Evolutionary conservation across 2,329 filamentous ascomycete genomes (phyloP).

Genomic region (Stachybotrys chlorohalonatus): DNA sequence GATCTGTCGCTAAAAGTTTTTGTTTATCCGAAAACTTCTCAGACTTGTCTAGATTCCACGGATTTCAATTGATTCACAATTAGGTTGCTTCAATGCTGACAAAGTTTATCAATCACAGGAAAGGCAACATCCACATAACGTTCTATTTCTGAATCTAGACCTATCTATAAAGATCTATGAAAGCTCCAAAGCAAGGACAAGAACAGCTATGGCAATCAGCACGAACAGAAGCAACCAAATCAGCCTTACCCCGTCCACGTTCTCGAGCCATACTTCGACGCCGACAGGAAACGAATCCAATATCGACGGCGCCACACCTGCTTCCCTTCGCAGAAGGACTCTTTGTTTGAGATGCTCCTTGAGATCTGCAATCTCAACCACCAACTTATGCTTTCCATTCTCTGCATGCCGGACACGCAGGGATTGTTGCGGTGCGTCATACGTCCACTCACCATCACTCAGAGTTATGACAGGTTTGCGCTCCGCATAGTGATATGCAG

Average conservation of each 20-base stretch:
- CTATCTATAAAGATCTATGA: neutral
- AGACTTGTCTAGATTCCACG: no score
- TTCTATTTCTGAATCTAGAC: neutral
- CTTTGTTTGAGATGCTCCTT: constrained; percentile 11
- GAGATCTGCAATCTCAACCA: constrained; percentile 14
- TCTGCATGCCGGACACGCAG: constrained; percentile 8
- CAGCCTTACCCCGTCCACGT: neutral
- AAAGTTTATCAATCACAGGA: no score
- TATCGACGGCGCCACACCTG: constrained; percentile 7
- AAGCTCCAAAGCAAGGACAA: neutral
- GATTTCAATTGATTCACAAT: no score
- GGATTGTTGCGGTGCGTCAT: constrained; percentile 18
- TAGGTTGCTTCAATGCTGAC: no score
- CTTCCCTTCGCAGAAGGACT: constrained; percentile 2
- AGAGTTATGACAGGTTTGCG: constrained; percentile 16
- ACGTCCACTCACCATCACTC: constrained; percentile 20
- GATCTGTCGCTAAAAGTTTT: no score
- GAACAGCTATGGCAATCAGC: neutral
- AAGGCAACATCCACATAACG: no score
- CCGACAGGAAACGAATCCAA: constrained; percentile 6
- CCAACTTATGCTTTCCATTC: constrained; percentile 8
- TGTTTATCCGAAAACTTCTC: no score
- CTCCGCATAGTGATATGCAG: constrained; percentile 25
- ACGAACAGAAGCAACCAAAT: neutral
- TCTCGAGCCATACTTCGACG: constrained; percentile 10